These are phyloP conservation scores for Acanthamoeba healyi DNA, from an alignment of 208 protist genomes.

Conservation along the genomic window DNA sequence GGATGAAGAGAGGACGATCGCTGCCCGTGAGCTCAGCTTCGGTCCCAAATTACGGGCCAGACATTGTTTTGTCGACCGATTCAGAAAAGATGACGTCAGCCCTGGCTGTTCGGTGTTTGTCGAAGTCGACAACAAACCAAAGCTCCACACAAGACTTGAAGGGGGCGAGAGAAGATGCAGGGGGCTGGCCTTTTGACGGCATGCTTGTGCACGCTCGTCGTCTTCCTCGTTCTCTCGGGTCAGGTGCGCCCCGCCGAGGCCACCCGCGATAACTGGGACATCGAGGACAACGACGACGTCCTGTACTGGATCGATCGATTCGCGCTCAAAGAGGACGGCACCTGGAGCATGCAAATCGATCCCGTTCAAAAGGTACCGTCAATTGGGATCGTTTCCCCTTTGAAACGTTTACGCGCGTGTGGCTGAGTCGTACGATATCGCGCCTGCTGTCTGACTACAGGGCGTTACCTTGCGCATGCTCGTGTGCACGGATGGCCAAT, in stretches of 20 bases:
- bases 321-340: conserved; percentile 43
- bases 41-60: too few relatives aligned
- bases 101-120: too few relatives aligned
- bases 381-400: neutral
- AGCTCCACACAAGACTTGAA: too few relatives aligned
- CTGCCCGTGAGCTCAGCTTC: too few relatives aligned
- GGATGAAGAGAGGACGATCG: too few relatives aligned
- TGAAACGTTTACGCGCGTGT: too few relatives aligned
- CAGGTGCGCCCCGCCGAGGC: neutral
- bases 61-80: too few relatives aligned
- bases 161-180: neutral
- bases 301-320: conserved; percentile 34
- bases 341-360: conserved; percentile 29
- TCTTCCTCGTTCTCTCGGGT: neutral
- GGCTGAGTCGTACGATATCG: too few relatives aligned
- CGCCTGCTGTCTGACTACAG: neutral
- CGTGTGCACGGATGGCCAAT: neutral
- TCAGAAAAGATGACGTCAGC: too few relatives aligned
- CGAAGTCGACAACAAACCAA: neutral
- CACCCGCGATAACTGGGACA: conserved; percentile 1
- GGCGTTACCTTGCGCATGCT: neutral
- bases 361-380: conserved; percentile 4
- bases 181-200: neutral
- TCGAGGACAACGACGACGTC: neutral
- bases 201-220: neutral